Base-by-base conservation (phyloP, 1,284 basidiomycete species). In the Cryptococcus sp. region DNA sequence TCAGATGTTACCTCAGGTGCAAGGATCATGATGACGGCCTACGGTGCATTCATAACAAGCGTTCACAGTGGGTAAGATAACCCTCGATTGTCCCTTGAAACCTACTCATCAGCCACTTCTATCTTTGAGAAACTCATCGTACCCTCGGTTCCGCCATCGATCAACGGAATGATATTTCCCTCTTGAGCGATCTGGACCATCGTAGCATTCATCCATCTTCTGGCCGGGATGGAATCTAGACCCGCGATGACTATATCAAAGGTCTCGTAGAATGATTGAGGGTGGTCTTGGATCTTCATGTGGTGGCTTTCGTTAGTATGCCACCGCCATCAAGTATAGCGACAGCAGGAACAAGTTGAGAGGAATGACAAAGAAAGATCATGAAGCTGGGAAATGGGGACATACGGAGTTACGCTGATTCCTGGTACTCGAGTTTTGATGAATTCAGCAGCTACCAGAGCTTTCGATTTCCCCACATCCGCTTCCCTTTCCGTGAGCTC, bases 61-160 rank as follows among this genome's bases (percentile, higher is more conserved):
- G 3, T 92, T 87, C 55, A 98, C 82, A 0, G 91, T 93, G 0
- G 96, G 96, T 16, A 99, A 79, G 63, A 99, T 98, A 44, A 98
- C 94, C 54, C 94, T 84, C 37, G 94, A 91, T 77, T 99, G 96
- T 13, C 96, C 96, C 77, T 93, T 96, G 83, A 99, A 98, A 25
- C 92, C 91, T 94, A 66, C 13, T 41, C 55, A 41, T 46, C 47
- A 48, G 41, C 41, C 25, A 28, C 28, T 28, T 4, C 28, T 5
- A 4, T 28, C 11, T 4, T 11, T 4, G 5, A 28, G 19, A 18
- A 32, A 40, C 18, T 13, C 10, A 28, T 11, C 75, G 31, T 53
- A 85, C 94, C 96, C 82, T 99, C 96, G 1, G 96, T 98, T 41
- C 96, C 96, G 32, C 96, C 96, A 68, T 99, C 96, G 64, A 99